phyloP scores from a whole-genome alignment of 2,329 filamentous ascomycete species.

The Kalaharituber pfeilii region DNA sequence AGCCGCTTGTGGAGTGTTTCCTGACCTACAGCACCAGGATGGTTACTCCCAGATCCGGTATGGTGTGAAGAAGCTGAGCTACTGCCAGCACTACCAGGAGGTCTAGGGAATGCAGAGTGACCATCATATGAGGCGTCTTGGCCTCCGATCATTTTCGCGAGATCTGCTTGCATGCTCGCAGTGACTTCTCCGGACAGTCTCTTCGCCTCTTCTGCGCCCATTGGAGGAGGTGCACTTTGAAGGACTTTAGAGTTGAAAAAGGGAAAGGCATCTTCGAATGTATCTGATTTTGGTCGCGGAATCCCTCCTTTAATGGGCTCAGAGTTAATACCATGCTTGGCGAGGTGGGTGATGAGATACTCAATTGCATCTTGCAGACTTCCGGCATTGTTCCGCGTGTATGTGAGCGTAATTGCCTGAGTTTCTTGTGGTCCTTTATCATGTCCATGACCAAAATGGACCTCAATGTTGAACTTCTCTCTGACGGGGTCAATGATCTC shows the following conservation, averaged over 20 bases:
- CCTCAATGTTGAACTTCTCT: slow-evolving; percentile 78
- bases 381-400: slow-evolving; percentile 93
- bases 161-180: slow-evolving; percentile 39
- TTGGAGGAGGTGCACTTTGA: slow-evolving; percentile 77
- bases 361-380: slow-evolving; percentile 92
- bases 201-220: slow-evolving; percentile 12
- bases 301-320: slow-evolving; percentile 84
- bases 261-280: slow-evolving; percentile 89
- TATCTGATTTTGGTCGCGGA: slow-evolving; percentile 94
- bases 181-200: slow-evolving; percentile 18
- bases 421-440: slow-evolving; percentile 23
- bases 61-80: background rate
- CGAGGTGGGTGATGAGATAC: slow-evolving; percentile 70
- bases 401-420: slow-evolving; percentile 50
- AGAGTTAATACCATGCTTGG: slow-evolving; percentile 74
- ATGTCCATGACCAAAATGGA: slow-evolving; percentile 51
- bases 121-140: slow-evolving; percentile 67
- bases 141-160: slow-evolving; percentile 67
- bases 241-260: slow-evolving; percentile 96
- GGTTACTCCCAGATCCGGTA: background rate
- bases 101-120: slow-evolving; percentile 37
- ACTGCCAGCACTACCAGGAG: slow-evolving; percentile 12
- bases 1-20: slow-evolving; percentile 43
- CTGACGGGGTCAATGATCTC: slow-evolving; percentile 73
- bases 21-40: slow-evolving; percentile 18